Evolutionary conservation across 2,329 filamentous ascomycete species (phyloP), one percentile per base, ranked within the genome.

Genomic region (Aspergillus flavus): DNA sequence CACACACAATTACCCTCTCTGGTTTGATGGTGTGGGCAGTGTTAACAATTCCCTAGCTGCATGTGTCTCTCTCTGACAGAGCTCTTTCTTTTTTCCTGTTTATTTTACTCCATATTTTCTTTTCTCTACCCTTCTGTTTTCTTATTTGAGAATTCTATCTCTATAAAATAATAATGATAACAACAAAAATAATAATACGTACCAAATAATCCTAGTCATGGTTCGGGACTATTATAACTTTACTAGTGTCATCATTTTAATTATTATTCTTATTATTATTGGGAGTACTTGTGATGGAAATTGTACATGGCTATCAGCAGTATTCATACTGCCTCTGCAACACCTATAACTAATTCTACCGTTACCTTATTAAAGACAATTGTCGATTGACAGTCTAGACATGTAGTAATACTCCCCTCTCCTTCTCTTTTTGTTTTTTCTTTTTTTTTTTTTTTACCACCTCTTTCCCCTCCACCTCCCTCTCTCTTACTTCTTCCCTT

Each of bases 31-130:
- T 58, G 45, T 32, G 50, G 48, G 46, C 46, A 64, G 50, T 58
- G 62, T 62, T 53, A 52, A 41, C 52, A 61, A 36, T 64, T 61
- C 55, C 61, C 46, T 59, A 64, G 67, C 67, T 69, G 65, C 64
- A 68, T 58, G 53, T 30, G 32, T 61, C 21, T 23, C 21, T 23
- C 21, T 23, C 63, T 58, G 45, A 52, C 65, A 64, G 55, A 63
- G 59, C 58, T 58, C n/a, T 50, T 45, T 30, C 21, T 34, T 16
- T 46, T 34, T 43, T 12, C 19, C n/a, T 48, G 26, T 50, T 52
- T 11, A 16, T 28, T 48, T 28, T 28, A 14, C 16, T 48, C 12
- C 21, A 12, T 26, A 23, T 48, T 48, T 48, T 7, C n/a, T 36
- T 45, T 30, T n/a, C 21, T 56, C 28, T 57, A 6, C 16, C 52